Base-by-base conservation (phyloP, 257 asterid species). In the Solanum commersonii region DNA sequence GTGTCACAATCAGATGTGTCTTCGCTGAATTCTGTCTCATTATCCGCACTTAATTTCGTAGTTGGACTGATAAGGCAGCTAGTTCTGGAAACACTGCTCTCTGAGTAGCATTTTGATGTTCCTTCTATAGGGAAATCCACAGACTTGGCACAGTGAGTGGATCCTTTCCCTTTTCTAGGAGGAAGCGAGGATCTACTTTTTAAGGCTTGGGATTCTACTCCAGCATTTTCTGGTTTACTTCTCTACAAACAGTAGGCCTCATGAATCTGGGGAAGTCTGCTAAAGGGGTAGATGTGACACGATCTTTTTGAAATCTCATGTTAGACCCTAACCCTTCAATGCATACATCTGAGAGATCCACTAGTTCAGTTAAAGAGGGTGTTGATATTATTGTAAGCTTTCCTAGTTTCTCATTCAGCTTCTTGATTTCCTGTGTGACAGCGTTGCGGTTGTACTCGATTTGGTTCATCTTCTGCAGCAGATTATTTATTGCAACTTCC, bases 241-340 rank as follows among this genome's bases (percentile, higher is more conserved):
- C 42, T 6, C 88, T 88, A 72, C 88, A 84, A 71, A 88, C 33
- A 15, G 90, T 88, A 46, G 90, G 90, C 81, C 78, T 88, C 88
- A 88, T 88, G 35, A 88, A 88, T 52, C 90, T 84, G 15, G 90
- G 88, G 4, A 88, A 84, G 34, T 84, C 68, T 84, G 56, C 44
- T 84, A 70, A 73, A 25, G 49, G 25, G 76, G 42, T 63, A 65
- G 8, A 42, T 60, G 40, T 49, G 81, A 34, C 65, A 59, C n/a
- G 65, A 35, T 6, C 31, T 38, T 84, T 74, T 38, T n/a, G 25
- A 56, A 37, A 31, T 73, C 6, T 83, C 49, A 49, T 71, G 76
- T 31, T 35, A 83, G 84, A 83, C 10, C 70, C 42, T 73, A 83
- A 60, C 68, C 37, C 88, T 60, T 87, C 87, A 82, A 33, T 29